Evolutionary conservation across 805 yeast species (phyloP).

Genomic region (Metschnikowia borealis): DNA sequence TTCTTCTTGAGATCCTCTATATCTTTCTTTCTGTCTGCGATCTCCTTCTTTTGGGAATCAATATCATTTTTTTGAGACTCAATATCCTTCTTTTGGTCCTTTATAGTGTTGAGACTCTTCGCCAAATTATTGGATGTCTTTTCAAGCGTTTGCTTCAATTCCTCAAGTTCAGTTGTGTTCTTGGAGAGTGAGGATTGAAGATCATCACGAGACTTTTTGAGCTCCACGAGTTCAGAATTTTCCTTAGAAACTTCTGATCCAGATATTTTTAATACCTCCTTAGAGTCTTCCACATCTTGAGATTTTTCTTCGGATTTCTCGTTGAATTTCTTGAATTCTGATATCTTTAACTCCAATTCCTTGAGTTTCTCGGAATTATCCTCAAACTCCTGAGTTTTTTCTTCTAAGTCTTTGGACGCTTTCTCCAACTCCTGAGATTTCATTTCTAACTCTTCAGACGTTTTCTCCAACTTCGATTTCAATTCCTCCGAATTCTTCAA

Average conservation of each 20-base stretch:
- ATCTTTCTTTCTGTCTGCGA: slow-evolving; percentile 16
- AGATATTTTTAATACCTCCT: too few species aligned
- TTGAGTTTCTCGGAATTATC: too few species aligned
- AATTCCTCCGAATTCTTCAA: background rate
- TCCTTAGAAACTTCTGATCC: background rate
- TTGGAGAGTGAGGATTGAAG: background rate
- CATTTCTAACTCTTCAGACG: slow-evolving; percentile 19
- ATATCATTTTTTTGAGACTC: slow-evolving; percentile 5
- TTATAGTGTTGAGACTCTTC: background rate
- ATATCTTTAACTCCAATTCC: too few species aligned
- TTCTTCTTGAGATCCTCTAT: slow-evolving; percentile 13
- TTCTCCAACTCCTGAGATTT: slow-evolving; percentile 18
- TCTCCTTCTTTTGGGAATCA: slow-evolving; percentile 13
- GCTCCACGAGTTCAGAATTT: background rate
- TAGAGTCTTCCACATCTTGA: too few species aligned
- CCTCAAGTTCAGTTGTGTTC: background rate
- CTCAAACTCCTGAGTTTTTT: background rate
- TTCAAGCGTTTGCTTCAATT: slow-evolving; percentile 1
- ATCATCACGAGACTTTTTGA: background rate
- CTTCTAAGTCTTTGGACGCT: background rate
- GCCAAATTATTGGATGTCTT: slow-evolving; percentile 14
- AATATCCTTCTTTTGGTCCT: slow-evolving; percentile 5
- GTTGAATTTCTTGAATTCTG: too few species aligned
- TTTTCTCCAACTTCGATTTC: background rate
- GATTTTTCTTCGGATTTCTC: too few species aligned